phyloP scores from a whole-genome alignment of 2,329 filamentous ascomycete species.

The Ustulina deusta region DNA sequence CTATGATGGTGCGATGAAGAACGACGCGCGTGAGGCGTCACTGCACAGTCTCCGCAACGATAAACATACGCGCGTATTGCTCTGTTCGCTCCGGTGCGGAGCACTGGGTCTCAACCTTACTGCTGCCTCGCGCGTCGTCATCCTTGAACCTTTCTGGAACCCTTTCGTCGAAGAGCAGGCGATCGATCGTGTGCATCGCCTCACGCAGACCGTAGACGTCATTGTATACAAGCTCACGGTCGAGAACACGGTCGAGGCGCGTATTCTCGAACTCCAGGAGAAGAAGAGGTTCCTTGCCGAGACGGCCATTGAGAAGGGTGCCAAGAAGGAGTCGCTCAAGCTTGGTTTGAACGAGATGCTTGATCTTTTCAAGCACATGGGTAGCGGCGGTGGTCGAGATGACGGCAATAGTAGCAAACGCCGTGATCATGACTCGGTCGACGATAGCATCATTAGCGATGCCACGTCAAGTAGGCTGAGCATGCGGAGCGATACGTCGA shows the following conservation, averaged over 20 bases:
- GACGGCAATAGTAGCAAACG: constrained; percentile 1
- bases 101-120: constrained; percentile 94
- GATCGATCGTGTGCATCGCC: constrained; percentile 97
- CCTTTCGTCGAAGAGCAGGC: constrained; percentile 99
- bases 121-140: constrained; percentile 90
- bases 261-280: constrained; percentile 93
- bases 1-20: constrained; percentile 96
- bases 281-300: constrained; percentile 93
- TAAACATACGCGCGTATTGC: constrained; percentile 79
- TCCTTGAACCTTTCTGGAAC: constrained; percentile 99
- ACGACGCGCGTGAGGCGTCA: constrained; percentile 90
- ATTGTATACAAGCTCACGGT: constrained; percentile 96
- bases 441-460: constrained; percentile 7
- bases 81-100: constrained; percentile 95
- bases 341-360: constrained; percentile 94
- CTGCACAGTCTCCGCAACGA: constrained; percentile 81
- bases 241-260: constrained; percentile 86
- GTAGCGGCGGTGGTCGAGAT: constrained; percentile 57
- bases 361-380: constrained; percentile 82
- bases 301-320: constrained; percentile 86
- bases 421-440: neutral
- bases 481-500: constrained; percentile 16
- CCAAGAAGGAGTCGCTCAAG: constrained; percentile 80
- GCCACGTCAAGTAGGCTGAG: constrained; percentile 1
- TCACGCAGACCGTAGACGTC: constrained; percentile 95